Evolutionary conservation across 2,329 filamentous ascomycete genomes (phyloP).

Genomic region (Colletotrichum musae): DNA sequence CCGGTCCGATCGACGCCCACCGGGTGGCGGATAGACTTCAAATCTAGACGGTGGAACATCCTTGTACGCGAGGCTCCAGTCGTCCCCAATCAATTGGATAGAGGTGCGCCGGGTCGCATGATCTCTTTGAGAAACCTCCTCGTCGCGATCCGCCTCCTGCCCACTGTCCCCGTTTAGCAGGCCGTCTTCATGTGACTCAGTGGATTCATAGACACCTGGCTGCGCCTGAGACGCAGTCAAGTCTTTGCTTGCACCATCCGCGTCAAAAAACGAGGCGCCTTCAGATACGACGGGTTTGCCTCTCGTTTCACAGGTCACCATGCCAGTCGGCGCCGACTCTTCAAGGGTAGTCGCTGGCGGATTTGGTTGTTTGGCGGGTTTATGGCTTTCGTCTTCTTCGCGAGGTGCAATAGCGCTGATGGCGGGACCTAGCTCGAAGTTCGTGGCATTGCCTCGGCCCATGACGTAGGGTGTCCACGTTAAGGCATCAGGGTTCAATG

Average conservation of each 20-base stretch:
- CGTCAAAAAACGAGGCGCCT: conserved; percentile 41
- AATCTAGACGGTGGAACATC: conserved; percentile 80
- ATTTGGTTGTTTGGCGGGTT: conserved; percentile 48
- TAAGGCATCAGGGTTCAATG: conserved; percentile 83
- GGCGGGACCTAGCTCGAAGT: conserved; percentile 85
- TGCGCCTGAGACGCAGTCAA: conserved; percentile 46
- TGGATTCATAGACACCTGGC: conserved; percentile 30
- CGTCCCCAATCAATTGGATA: neutral
- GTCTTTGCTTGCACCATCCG: conserved; percentile 47
- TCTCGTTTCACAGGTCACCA: neutral
- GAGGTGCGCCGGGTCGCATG: neutral
- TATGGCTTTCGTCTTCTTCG: conserved; percentile 76
- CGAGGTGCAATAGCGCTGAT: conserved; percentile 90
- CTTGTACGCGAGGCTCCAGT: conserved; percentile 65
- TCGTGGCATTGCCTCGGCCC: conserved; percentile 86
- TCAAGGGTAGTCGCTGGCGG: neutral
- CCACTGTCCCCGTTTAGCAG: conserved; percentile 27
- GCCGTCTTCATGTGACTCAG: conserved; percentile 14
- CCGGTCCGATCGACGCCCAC: conserved; percentile 63
- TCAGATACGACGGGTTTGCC: too few relatives aligned
- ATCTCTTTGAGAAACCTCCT: conserved; percentile 13
- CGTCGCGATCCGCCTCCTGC: neutral
- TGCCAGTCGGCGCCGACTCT: neutral
- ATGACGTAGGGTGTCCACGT: conserved; percentile 98
- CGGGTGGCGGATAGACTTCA: conserved; percentile 80